phyloP scores from a whole-genome alignment of 73 alveolate species.

The Stentor roeselii region DNA sequence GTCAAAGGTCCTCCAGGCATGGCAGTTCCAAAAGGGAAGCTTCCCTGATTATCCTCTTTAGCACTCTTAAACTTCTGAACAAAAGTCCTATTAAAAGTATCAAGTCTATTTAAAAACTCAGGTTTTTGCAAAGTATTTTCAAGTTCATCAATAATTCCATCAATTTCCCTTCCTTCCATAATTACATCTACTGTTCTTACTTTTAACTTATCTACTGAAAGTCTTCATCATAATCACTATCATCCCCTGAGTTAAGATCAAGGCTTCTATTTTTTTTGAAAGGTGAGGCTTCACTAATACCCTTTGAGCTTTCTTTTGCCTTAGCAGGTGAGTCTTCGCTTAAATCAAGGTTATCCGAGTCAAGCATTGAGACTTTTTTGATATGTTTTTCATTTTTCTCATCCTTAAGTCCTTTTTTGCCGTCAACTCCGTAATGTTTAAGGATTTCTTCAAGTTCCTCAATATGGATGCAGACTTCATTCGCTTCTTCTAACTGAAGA shows the following conservation, averaged over 20 bases:
- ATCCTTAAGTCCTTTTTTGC: neutral
- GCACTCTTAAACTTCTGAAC: neutral
- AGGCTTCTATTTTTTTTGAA: neutral
- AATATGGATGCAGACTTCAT: neutral
- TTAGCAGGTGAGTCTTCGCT: conserved; percentile 15
- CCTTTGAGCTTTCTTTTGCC: neutral
- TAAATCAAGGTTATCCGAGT: conserved; percentile 34
- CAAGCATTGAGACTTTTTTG: neutral
- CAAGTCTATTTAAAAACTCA: neutral
- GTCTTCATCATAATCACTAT: neutral
- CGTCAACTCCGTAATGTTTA: conserved; percentile 14
- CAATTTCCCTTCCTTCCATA: neutral
- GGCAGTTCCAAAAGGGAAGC: neutral
- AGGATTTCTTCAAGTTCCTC: conserved; percentile 22
- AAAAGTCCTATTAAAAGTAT: neutral
- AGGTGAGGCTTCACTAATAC: neutral
- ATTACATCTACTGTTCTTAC: too few species aligned
- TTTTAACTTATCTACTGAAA: too few species aligned
- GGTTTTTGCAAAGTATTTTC: neutral
- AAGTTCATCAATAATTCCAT: neutral
- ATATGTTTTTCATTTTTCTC: neutral
- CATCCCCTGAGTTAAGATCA: conserved; percentile 20
- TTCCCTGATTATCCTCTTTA: neutral
- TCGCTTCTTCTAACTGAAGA: conserved; percentile 5
- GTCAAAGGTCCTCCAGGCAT: neutral